A percentile compares a stretch with the other conserved stretches of the same genome.
phyloP scores from a whole-genome alignment of 176 grass and related monocot genomes.

The Elymus sibiricus region DNA sequence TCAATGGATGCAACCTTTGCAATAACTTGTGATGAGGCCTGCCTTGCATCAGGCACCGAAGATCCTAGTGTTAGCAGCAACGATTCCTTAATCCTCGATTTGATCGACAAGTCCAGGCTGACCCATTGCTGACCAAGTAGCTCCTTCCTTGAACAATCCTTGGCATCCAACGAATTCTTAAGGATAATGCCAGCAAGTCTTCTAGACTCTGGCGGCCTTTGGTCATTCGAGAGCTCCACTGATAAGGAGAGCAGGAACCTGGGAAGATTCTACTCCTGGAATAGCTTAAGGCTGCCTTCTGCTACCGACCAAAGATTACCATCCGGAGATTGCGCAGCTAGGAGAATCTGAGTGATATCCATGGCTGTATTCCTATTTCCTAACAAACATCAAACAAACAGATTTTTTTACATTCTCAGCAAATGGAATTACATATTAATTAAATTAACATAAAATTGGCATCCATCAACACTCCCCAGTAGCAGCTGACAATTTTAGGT shows the following conservation, averaged over 20 bases:
- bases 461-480: neutral
- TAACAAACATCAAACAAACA: slow-evolving; percentile 18
- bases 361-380: slow-evolving; percentile 29
- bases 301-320: slow-evolving; percentile 54
- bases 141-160: slow-evolving; percentile 62
- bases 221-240: slow-evolving; percentile 57
- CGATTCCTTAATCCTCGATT: slow-evolving; percentile 78
- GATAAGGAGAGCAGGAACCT: slow-evolving; percentile 81
- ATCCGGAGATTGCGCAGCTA: slow-evolving; percentile 77
- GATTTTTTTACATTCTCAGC: neutral
- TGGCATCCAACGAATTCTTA: slow-evolving; percentile 86
- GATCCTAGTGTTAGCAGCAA: slow-evolving; percentile 74
- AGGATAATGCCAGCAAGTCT: slow-evolving; percentile 78
- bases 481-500: no score
- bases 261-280: slow-evolving; percentile 80
- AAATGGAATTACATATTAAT: neutral
- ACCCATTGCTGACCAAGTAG: slow-evolving; percentile 63
- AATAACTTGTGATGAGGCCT: slow-evolving; percentile 78
- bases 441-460: neutral
- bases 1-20: slow-evolving; percentile 91
- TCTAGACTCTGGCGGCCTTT: slow-evolving; percentile 65
- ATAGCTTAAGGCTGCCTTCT: slow-evolving; percentile 63
- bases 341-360: slow-evolving; percentile 72
- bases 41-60: slow-evolving; percentile 58
- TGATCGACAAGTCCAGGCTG: slow-evolving; percentile 60